phyloP scores from a whole-genome alignment of 2,329 filamentous ascomycete species.

The Colletotrichum tropicicola region DNA sequence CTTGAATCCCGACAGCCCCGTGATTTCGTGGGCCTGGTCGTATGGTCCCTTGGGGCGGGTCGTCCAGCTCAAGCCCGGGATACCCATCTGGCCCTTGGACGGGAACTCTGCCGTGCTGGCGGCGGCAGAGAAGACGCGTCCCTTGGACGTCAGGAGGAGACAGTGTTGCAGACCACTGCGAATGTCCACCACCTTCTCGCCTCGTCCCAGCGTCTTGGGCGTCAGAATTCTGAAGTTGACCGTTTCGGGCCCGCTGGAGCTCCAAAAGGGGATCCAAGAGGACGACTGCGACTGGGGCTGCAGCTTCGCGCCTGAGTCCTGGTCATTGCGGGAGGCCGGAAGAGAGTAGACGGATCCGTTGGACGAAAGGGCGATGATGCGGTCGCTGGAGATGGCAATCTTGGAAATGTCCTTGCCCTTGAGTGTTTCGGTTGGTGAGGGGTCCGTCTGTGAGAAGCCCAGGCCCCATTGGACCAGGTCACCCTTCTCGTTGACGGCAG shows the following conservation, averaged over 20 bases:
- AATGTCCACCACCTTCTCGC: constrained; percentile 79
- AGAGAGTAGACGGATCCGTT: constrained; percentile 86
- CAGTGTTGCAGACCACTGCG: constrained; percentile 86
- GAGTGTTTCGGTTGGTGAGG: constrained; percentile 75
- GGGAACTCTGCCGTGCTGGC: constrained; percentile 83
- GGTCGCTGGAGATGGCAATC: constrained; percentile 81
- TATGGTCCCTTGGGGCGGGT: constrained; percentile 81
- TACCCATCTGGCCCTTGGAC: constrained; percentile 83
- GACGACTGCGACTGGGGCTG: constrained; percentile 60
- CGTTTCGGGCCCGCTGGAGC: constrained; percentile 39
- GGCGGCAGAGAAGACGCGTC: constrained; percentile 89
- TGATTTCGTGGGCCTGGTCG: constrained; percentile 84
- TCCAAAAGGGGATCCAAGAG: constrained; percentile 81
- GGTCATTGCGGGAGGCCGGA: constrained; percentile 78
- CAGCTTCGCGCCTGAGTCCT: constrained; percentile 69
- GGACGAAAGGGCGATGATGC: constrained; percentile 80
- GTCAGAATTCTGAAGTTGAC: constrained; percentile 79
- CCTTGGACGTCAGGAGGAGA: constrained; percentile 83
- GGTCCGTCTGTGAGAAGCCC: constrained; percentile 73
- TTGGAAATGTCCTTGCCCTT: constrained; percentile 83
- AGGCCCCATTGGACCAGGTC: constrained; percentile 93
- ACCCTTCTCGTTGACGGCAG: constrained; percentile 86
- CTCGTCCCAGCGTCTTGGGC: constrained; percentile 69
- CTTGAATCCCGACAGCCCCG: constrained; percentile 73
- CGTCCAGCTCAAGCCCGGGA: constrained; percentile 83